Percentiles rank a stretch among this genome's conserved stretches.
phyloP scores from a whole-genome alignment of 345 rosid genomes.

The Hibiscus mutabilis region DNA sequence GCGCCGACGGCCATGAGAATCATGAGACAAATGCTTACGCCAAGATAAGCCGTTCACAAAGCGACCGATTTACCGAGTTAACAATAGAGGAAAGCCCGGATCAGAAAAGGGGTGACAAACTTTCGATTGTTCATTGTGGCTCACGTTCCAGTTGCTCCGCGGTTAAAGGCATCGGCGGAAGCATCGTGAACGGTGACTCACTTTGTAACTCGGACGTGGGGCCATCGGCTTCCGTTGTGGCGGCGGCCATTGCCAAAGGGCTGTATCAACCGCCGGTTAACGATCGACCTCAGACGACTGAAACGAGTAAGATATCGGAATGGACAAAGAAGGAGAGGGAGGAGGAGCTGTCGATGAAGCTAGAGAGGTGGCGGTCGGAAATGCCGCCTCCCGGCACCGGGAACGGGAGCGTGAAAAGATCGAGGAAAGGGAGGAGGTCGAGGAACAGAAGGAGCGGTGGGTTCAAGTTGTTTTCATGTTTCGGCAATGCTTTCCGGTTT shows the following conservation, averaged over 20 bases:
- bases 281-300: slow-evolving; percentile 5
- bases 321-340: slow-evolving; percentile 44
- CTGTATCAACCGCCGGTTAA: slow-evolving; percentile 40
- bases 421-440: slow-evolving; percentile 14
- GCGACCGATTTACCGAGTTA: slow-evolving; percentile 48
- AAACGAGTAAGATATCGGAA: slow-evolving; percentile 36
- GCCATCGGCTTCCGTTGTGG: slow-evolving; percentile 93
- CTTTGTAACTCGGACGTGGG: slow-evolving; percentile 61
- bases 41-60: slow-evolving; percentile 51
- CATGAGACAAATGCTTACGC: not conserved
- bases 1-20: not conserved
- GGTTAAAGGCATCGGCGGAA: slow-evolving; percentile 18
- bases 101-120: not conserved
- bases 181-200: slow-evolving; percentile 54
- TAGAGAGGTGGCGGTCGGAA: slow-evolving; percentile 70
- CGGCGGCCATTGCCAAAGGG: slow-evolving; percentile 93
- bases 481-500: slow-evolving; percentile 61
- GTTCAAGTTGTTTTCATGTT: slow-evolving; percentile 63
- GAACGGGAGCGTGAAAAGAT: slow-evolving; percentile 9
- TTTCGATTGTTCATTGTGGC: not conserved
- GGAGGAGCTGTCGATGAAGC: slow-evolving; percentile 48
- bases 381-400: slow-evolving; percentile 22
- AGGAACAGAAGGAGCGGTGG: slow-evolving; percentile 19
- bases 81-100: slow-evolving; percentile 24
- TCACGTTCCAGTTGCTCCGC: not conserved